Evolutionary conservation across 495 filamentous ascomycete genomes (phyloP), one percentile per base, ranked within the genome.

Genomic region (Stereocaulon alpinum): DNA sequence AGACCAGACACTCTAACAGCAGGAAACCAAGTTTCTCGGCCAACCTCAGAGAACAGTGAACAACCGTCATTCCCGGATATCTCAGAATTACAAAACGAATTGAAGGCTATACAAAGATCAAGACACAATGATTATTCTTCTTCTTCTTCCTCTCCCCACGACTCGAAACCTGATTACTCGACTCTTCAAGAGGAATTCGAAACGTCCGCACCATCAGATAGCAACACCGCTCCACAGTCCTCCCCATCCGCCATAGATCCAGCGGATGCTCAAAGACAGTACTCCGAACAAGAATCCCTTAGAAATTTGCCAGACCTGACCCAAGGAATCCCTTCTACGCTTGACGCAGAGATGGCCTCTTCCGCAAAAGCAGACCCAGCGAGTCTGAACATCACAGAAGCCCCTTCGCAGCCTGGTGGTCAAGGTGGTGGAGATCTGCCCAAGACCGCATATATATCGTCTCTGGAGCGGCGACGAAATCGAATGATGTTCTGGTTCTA

Each of bases 271-370:
- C 55, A 63, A 56, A 52, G 61, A 68, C 61, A 63, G 64, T 58
- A 48, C 66, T 29, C 61, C 68, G 40, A 64, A 14, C 63, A 61
- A 57, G 58, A 56, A 14, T 18, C 53, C 18, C 45, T 73, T 3
- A 73, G 79, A 65, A 84, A 86, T 20, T 78, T 96, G 18, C 91
- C 91, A 58, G 90, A 96, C 68, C 80, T 96, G 24, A 92, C 88
- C 9, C 86, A 92, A 68, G 91, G 91, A 63, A 93, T 96, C 59
- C 91, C 91, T 0, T 95, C 90, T 20, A 95, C 90, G 18, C 76
- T 95, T 40, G 76, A 74, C 56, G 75, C 77, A 24, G 88, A 93
- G 67, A 81, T 86, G 61, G 76, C 73, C 27, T 78, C 78, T 44
- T 77, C 77, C 41, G 68, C 70, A 41, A 62, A 66, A 24, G 56